These are phyloP conservation scores for Fusarium sp. DNA, from an alignment of 2,329 filamentous ascomycete species.

Conservation along the genomic window DNA sequence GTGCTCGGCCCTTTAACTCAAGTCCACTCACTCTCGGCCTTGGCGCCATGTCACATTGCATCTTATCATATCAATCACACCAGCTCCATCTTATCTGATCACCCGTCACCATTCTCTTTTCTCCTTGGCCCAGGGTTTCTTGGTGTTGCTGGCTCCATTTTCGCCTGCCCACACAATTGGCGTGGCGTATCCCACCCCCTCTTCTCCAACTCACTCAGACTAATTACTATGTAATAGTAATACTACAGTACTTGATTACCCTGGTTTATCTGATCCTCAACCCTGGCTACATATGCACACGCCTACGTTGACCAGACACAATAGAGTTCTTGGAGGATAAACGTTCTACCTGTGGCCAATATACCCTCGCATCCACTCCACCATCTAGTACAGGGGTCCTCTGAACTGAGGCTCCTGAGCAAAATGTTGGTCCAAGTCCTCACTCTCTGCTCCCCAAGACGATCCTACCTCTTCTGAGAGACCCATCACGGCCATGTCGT, in stretches of 20 bases:
- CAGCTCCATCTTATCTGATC: constrained; percentile 41
- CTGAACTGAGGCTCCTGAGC: too few relatives aligned
- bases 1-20: constrained; percentile 6
- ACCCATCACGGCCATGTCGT: background rate
- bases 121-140: too few relatives aligned
- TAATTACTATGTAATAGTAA: background rate
- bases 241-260: background rate
- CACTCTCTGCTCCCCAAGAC: too few relatives aligned
- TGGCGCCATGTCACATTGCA: constrained; percentile 14
- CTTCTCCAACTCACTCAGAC: background rate
- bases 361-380: background rate
- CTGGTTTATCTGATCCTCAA: background rate
- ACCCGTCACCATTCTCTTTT: background rate
- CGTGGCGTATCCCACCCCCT: constrained; percentile 1
- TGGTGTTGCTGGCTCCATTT: too few relatives aligned
- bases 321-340: background rate
- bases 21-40: background rate
- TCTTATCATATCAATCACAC: constrained; percentile 36
- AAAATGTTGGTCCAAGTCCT: too few relatives aligned
- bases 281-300: background rate
- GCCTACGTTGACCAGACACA: background rate
- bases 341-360: background rate
- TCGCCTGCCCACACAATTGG: background rate
- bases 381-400: too few relatives aligned
- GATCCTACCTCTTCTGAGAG: background rate